Percentiles rank a stretch among this genome's conserved stretches.
These are phyloP conservation scores for Penicillium capsulatum DNA, from an alignment of 2,329 filamentous ascomycete genomes.

Conservation along the genomic window DNA sequence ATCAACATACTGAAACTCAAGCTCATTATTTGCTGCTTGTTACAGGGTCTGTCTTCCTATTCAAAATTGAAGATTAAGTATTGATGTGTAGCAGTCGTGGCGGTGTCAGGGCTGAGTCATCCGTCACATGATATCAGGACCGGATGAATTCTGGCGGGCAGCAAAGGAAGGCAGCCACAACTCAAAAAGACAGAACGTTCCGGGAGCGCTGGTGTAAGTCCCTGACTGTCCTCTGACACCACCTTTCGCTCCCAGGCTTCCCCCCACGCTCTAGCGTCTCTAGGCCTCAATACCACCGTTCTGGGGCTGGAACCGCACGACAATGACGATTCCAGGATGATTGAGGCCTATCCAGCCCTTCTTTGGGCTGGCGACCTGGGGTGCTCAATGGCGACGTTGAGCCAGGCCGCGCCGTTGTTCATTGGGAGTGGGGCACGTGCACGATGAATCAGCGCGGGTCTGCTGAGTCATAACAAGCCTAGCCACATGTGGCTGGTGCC, in stretches of 20 bases:
- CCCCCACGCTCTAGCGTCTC: slow-evolving; percentile 2
- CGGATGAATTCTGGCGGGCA: slow-evolving; percentile 22
- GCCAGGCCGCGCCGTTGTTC: not conserved
- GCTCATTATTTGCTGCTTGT: too few species aligned
- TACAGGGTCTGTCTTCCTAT: too few species aligned
- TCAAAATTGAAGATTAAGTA: too few species aligned
- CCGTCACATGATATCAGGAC: slow-evolving; percentile 29
- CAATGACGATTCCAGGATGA: slow-evolving; percentile 4
- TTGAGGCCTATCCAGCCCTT: not conserved
- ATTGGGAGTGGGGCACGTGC: slow-evolving; percentile 15
- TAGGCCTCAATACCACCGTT: slow-evolving; percentile 1
- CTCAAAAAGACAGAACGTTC: slow-evolving; percentile 18
- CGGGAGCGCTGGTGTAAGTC: slow-evolving; percentile 18
- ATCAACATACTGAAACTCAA: too few species aligned
- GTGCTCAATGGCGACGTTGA: not conserved
- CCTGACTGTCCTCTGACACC: slow-evolving; percentile 22
- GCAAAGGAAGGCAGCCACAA: slow-evolving; percentile 21
- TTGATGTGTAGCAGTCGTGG: too few species aligned
- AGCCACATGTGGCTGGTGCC: slow-evolving; percentile 17
- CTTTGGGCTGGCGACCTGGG: not conserved
- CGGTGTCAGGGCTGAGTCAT: slow-evolving; percentile 16
- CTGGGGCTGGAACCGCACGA: slow-evolving; percentile 1
- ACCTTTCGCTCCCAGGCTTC: slow-evolving; percentile 17
- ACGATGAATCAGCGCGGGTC: too few species aligned
- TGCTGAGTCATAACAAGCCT: slow-evolving; percentile 7